Conservation (phyloP, 1,139 yeast species). For the Geotrichum restrictum region DNA sequence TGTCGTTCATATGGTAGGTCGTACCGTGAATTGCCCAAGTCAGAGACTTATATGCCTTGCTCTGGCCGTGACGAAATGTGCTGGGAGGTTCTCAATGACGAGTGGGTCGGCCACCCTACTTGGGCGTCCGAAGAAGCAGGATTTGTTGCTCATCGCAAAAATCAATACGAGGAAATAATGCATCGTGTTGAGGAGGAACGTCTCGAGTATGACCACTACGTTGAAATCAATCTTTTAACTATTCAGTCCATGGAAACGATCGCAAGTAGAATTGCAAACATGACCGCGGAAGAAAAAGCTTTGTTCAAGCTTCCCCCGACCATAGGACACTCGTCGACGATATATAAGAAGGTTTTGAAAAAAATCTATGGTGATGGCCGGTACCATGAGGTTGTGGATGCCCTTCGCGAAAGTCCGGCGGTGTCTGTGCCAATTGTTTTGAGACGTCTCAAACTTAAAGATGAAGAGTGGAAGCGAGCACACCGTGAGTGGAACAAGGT, state of each 20-base stretch:
- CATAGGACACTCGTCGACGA: conserved; percentile 88
- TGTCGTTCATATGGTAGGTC: conserved; percentile 86
- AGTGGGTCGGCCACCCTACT: conserved; percentile 99
- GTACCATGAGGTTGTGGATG: conserved; percentile 94
- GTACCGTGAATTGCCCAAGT: conserved; percentile 85
- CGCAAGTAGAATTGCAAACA: conserved; percentile 87
- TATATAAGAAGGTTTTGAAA: conserved; percentile 87
- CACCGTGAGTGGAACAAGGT: conserved; percentile 99
- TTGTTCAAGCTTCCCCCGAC: conserved; percentile 87
- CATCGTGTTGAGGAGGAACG: conserved; percentile 96
- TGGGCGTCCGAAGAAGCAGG: conserved; percentile 99
- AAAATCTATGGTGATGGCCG: conserved; percentile 91
- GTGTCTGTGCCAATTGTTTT: conserved; percentile 91
- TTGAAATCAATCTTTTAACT: conserved; percentile 91
- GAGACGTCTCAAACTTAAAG: conserved; percentile 90
- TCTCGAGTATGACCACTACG: conserved; percentile 90
- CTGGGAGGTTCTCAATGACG: conserved; percentile 97
- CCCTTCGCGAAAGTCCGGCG: conserved; percentile 90
- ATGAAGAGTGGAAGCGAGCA: conserved; percentile 97
- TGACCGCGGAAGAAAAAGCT: conserved; percentile 87
- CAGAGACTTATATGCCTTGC: conserved; percentile 95
- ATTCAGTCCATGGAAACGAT: conserved; percentile 94
- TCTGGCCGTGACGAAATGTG: conserved; percentile 99
- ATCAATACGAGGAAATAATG: conserved; percentile 92
- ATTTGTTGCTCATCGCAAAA: conserved; percentile 93